Evolutionary conservation across 2,329 filamentous ascomycete species (phyloP), one percentile per base, ranked within the genome.

Genomic region (Calonectria fujianensis): DNA sequence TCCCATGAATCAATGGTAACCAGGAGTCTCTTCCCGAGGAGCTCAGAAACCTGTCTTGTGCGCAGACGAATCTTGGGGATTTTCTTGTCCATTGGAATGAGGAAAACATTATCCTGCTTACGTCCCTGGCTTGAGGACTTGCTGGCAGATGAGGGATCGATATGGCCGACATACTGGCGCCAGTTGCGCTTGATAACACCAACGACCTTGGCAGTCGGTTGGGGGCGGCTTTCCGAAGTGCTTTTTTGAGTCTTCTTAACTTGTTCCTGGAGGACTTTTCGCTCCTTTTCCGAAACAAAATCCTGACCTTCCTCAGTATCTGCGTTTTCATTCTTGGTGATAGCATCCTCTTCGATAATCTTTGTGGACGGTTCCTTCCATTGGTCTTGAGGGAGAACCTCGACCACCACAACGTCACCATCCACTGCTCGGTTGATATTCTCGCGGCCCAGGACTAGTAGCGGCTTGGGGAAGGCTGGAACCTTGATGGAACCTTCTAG

Each of bases 291-390:
- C 0, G 95, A 95, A n/a, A 98, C 91, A n/a, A 98, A 89, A 54
- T 93, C 93, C 32, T 90, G 91, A 9, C 90, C 90, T 70, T 94
- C 93, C 75, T 97, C 96, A 7, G 91, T 91, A 77, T 98, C 97
- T 1, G 97, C 94, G 80, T 98, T 98, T 82, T 99, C 97, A 81
- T 99, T 95, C 84, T 94, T 95, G 69, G 96, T 98, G 50, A 98
- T 88, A 1, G 93, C 91, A 80, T 98, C 96, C 84, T 99, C 97
- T 79, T 99, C 97, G 39, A 99, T 93, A 63, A 99, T 96, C 84
- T 98, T 98, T 5, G 95, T 96, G 2, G 96, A 98, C 1, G 97
- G 96, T 59, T 94, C 93, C 85, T 98, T 98, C 97, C 97, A 99
- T 84, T 98, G 96, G 72, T 98, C 95, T 84, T 96, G 94, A 0